Evolutionary conservation across 2,329 filamentous ascomycete genomes (phyloP), one percentile per base, ranked within the genome.

Genomic region (Fusarium metavorans): DNA sequence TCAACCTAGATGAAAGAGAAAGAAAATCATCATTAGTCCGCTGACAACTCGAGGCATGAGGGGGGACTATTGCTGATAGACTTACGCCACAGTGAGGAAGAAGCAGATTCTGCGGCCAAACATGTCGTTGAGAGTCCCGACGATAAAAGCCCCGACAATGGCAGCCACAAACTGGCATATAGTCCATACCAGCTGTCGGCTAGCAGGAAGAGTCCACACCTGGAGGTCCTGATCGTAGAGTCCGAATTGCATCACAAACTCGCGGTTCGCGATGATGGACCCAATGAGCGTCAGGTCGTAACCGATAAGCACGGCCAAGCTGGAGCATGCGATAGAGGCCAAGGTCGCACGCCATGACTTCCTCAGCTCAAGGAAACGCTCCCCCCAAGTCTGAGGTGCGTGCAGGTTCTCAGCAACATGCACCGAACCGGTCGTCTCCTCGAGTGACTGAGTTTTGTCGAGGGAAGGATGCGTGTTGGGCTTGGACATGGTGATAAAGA

Each of bases 241-340:
- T 9, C 60, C 60, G 27, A 63, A 63, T 6, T 35, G 32, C 10
- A n/a, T 63, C 23, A 63, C 48, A 30, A 63, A 63, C 20, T 63
- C 43, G 4, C n/a, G 16, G 34, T 63, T 63, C 16, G 60, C 60
- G 27, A 63, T 63, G 60, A 63, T 63, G 45, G 60, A 63, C 13
- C 60, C 60, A 25, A 63, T 54, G 6, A 63, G 48, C 6, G 48
- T 52, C 48, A 63, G 2, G 45, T 63, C 60, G 23, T 63, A 63
- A 14, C 60, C 60, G 30, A 63, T 62, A 14, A 59, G 35, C 11
- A 35, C 34, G 11, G 34, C 34, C 34, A 34, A 34, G 32, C 32
- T 34, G 7, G 32, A 34, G 32, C 32, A 34, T 34, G 32, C 32
- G 32, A 34, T 34, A 9, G 32, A 34, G 10, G 32, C 32, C 32